Evolutionary conservation across 2,329 filamentous ascomycete genomes (phyloP).

Genomic region (Aspergillus niger): DNA sequence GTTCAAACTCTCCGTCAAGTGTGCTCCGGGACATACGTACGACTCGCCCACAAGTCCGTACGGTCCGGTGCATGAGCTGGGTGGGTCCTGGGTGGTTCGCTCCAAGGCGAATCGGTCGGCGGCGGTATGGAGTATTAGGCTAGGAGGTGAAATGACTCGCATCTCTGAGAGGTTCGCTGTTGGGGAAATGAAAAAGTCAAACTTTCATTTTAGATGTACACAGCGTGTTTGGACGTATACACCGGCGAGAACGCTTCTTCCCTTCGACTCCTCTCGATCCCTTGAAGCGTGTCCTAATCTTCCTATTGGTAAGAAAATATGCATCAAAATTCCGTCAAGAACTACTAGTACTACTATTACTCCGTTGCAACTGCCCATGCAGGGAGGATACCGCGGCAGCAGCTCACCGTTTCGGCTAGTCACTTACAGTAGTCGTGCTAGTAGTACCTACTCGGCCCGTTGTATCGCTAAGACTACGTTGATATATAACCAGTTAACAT

Average conservation of each 20-base stretch:
- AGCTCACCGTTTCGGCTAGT: not conserved
- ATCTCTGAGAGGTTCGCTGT: conserved; percentile 10
- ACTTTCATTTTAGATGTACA: not conserved
- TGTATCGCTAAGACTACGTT: not conserved
- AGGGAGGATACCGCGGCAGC: not conserved
- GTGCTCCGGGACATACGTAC: not conserved
- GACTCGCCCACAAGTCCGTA: conserved; percentile 9
- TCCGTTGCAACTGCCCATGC: not conserved
- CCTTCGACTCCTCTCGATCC: not conserved
- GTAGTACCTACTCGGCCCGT: not conserved
- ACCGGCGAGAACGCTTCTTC: not conserved
- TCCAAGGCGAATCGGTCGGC: conserved; percentile 10
- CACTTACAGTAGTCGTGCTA: not conserved
- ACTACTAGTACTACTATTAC: not conserved
- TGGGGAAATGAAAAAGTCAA: not conserved
- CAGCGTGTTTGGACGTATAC: not conserved
- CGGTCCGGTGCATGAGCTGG: conserved; percentile 31
- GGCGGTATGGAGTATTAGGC: not conserved
- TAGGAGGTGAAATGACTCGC: conserved; percentile 23
- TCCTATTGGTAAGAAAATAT: not conserved
- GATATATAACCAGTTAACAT: not conserved
- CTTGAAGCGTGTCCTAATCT: not conserved
- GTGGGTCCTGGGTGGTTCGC: conserved; percentile 23
- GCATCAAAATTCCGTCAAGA: not conserved
- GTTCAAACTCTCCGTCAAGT: not conserved